phyloP scores from a whole-genome alignment of 345 rosid genomes.

The Gossypium australe region DNA sequence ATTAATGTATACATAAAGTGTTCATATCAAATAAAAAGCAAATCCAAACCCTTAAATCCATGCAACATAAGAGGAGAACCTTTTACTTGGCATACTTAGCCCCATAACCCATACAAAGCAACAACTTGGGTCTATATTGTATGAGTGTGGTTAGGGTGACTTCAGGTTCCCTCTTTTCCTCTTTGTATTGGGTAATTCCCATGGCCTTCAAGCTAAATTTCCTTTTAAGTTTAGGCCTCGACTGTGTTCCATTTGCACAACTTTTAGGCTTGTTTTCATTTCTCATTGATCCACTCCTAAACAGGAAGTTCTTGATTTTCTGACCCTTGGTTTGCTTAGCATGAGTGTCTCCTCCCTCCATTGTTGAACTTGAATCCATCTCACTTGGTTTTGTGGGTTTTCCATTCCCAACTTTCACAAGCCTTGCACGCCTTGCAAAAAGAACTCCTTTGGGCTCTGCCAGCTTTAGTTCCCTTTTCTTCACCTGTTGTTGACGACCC shows the following conservation, averaged over 20 bases:
- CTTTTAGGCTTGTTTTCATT: constrained; percentile 16
- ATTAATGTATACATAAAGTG: no score
- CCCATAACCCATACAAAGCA: constrained; percentile 40
- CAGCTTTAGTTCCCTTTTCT: constrained; percentile 8
- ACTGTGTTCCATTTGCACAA: constrained; percentile 11
- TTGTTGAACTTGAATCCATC: not conserved
- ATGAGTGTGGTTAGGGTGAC: constrained; percentile 14
- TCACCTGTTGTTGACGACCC: not conserved
- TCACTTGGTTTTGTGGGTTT: constrained; percentile 2
- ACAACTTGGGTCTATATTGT: constrained; percentile 32
- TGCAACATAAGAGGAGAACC: not conserved
- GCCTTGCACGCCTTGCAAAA: constrained; percentile 24
- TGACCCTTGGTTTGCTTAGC: constrained; percentile 21
- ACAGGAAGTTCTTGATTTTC: constrained; percentile 23
- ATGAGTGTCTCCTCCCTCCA: not conserved
- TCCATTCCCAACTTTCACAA: constrained; percentile 17
- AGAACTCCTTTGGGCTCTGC: constrained; percentile 28
- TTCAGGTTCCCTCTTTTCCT: constrained; percentile 21
- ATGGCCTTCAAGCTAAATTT: constrained; percentile 26
- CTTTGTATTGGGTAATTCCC: constrained; percentile 12
- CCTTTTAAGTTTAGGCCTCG: constrained; percentile 12
- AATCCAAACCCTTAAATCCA: no score
- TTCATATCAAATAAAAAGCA: no score
- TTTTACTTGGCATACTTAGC: constrained; percentile 16
- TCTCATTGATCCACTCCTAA: constrained; percentile 15